Evolutionary conservation across 805 yeast species (phyloP), one percentile per base, ranked within the genome.

Genomic region (Sugiyamaella lignohabitans): DNA sequence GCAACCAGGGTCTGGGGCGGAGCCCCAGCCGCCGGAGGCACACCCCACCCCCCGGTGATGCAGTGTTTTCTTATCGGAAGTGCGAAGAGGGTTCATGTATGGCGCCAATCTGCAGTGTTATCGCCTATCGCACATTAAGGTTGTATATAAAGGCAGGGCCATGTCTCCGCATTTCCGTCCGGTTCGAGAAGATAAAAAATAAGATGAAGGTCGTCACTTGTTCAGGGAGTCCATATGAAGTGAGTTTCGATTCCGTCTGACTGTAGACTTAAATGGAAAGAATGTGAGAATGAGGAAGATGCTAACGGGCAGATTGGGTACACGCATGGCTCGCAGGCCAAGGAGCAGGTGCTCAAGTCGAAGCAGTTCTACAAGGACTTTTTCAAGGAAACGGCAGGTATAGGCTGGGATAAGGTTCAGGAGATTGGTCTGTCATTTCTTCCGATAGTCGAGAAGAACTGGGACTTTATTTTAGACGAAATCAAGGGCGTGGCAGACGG

Each of bases 401-500:
- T 59, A 39, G 43, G 51, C 5, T 69, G 72, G 66, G 55, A 54
- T 2, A 55, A 53, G 27, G 71, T 69, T 5, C 51, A 53, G 35
- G 41, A 42, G n/a, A 52, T 59, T 19, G 64, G 66, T 5, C 19
- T 45, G 16, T 54, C 50, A 34, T 69, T 63, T 51, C 43, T 62
- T 10, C 62, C 65, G 1, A 43, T 57, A 38, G 45, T 69, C 11
- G 48, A 64, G 42, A 20, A 40, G 1, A 51, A 55, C 6, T 59
- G 61, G 52, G 62, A 63, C 2, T 69, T 66, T 19, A 53, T 67
- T 24, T 45, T 59, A 22, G 65, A 66, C 16, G 73, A 69, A 52
- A 47, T 69, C 38, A 43, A 56, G 42, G 74, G 73, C 14, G 56
- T 70, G 23, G 67, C 73, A 2, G 64, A 61, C 10, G 73, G 74